Base-by-base conservation (phyloP, 257 asterid species). In the Leonotis leonurus region DNA sequence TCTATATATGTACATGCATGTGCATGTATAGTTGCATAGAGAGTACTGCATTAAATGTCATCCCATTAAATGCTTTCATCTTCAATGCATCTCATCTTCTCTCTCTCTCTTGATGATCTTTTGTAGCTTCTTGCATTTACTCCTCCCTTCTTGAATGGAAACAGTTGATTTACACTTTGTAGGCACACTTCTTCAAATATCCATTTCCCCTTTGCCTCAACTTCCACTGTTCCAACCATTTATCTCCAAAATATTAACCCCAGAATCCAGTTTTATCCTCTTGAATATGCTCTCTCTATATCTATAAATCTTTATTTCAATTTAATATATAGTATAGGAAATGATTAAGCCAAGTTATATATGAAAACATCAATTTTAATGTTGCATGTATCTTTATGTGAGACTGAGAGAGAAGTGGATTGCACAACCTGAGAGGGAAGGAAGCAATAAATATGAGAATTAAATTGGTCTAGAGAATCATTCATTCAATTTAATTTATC, bases 401-500 rank as follows among this genome's bases (percentile, higher is more conserved):
- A n/a, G n/a, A n/a, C n/a, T n/a, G n/a, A n/a, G n/a, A n/a, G 36
- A 62, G 68, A 21, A 61, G 56, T 60, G 51, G 50, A 56, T 68
- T 48, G 50, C 9, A 48, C 45, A 35, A 58, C 78, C 76, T 73
- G 78, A 71, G 69, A 43, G 56, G 50, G 39, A 71, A 75, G 78
- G 68, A 70, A 64, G 72, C 85, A 79, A 61, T 83, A 72, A 84
- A 84, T 81, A 61, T n/a, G 60, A 33, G 39, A 70, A 77, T 59
- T 62, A 46, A 26, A 29, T 54, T 52, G 62, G 40, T 29, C 55
- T 57, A 55, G 18, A 26, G 64, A 27, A 71, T 72, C n/a, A n/a
- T n/a, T n/a, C 77, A 77, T 73, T 73, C 84, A 81, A n/a, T 79
- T 77, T 72, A 76, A 69, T 56, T 61, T 62, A 67, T 79, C 80